Evolutionary conservation across 2,329 filamentous ascomycete species (phyloP), one percentile per base, ranked within the genome.

Genomic region (Rhytidhysteron rufulum): DNA sequence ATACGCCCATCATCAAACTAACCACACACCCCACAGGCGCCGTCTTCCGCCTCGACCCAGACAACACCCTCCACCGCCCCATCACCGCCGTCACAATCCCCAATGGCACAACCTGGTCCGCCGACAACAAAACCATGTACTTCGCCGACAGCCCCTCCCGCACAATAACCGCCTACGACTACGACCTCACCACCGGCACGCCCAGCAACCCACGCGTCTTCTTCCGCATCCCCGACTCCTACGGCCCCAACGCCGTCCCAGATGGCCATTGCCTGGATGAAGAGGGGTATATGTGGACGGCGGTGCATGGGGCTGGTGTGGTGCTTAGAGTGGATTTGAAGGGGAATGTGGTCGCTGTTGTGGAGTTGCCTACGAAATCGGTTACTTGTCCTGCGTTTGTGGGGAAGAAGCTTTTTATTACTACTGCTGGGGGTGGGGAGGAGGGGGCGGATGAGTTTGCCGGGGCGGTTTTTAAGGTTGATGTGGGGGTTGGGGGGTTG

Each of bases 251-350:
- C 39, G 71, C 70, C 5, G 73, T 78, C 47, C 88, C 88, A 1
- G 90, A 96, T 65, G 90, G 90, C 2, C 90, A 91, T 67, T 83
- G 84, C 47, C 78, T 94, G 55, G 90, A 96, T 58, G 78, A 76
- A 31, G 80, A 94, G 40, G 89, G 88, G n/a, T 84, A 85, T 68
- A 75, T 95, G 55, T 96, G 91, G 90, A 83, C 86, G 45, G 86
- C 88, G 6, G 74, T 93, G n/a, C 93, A 88, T 59, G 88, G 88
- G 39, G 86, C 85, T 47, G 73, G 78, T 43, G 78, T 80, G 44
- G 86, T 95, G 18, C 69, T 95, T 49, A 80, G 85, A 61, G 83
- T 95, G 56, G 80, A 77, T 34, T 79, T 82, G 4, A 65, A 76
- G 37, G 88, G 88, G 3, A 70, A 82, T 54, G 67, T 95, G 21